These are phyloP conservation scores for Naegleria gruberi DNA, from an alignment of 208 protist species.

Conservation along the genomic window DNA sequence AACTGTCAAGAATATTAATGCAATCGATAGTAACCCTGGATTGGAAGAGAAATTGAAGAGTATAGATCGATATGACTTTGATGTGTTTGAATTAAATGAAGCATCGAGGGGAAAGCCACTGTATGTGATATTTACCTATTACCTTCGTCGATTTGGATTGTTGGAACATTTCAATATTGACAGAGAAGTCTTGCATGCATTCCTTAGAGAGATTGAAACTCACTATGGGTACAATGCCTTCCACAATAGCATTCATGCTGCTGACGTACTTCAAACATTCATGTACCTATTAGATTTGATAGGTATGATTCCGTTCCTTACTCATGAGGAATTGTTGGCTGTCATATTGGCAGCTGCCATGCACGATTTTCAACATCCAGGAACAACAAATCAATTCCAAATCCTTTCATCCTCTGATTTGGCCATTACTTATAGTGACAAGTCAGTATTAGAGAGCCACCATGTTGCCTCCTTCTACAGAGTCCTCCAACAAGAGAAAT, in stretches of 20 bases:
- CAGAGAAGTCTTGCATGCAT: neutral
- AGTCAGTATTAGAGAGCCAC: conserved; percentile 29
- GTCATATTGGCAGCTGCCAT: conserved; percentile 18
- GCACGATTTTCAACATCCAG: conserved; percentile 38
- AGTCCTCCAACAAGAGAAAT: neutral
- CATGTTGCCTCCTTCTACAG: conserved; percentile 20
- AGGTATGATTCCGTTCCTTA: neutral
- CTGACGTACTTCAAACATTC: neutral
- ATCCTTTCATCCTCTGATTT: conserved; percentile 17
- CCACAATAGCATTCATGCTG: conserved; percentile 17
- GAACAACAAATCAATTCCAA: conserved; percentile 35
- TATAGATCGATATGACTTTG: conserved; percentile 13
- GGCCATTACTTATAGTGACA: conserved; percentile 35
- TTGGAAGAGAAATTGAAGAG: neutral
- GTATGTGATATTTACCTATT: neutral
- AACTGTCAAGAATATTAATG: neutral
- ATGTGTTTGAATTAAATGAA: conserved; percentile 13
- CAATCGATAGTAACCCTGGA: neutral
- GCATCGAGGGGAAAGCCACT: neutral
- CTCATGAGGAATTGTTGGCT: conserved; percentile 19
- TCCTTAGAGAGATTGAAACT: neutral
- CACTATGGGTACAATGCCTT: conserved; percentile 6
- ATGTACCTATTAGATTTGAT: neutral
- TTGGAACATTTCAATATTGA: conserved; percentile 1
- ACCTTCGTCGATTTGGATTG: neutral